Percentiles rank a stretch among this genome's conserved stretches.
phyloP scores from a whole-genome alignment of 202 grass and related monocot species.

The Dendrocalamus latiflorus region DNA sequence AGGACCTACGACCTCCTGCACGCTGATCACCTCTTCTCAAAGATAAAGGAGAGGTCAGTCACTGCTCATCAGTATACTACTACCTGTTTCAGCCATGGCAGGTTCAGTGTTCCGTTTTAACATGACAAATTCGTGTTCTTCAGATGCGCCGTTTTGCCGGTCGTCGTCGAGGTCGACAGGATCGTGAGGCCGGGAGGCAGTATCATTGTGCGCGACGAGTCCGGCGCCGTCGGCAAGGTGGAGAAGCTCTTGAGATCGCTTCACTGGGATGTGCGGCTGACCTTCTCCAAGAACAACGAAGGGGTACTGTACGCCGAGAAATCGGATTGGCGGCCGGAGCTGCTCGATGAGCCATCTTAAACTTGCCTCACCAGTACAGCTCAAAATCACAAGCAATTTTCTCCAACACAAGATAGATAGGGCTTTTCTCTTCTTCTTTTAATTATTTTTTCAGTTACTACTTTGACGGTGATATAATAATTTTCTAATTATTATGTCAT shows the following conservation, averaged over 20 bases:
- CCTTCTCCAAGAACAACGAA: constrained; percentile 64
- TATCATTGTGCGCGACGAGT: constrained; percentile 70
- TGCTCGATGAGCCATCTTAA: constrained; percentile 30
- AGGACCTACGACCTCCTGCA: constrained; percentile 89
- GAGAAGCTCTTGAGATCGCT: constrained; percentile 73
- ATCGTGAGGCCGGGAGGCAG: constrained; percentile 77
- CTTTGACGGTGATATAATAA: no score
- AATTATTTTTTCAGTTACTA: neutral
- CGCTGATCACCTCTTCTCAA: constrained; percentile 85
- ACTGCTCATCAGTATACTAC: neutral
- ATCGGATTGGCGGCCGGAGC: constrained; percentile 72
- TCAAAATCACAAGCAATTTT: neutral
- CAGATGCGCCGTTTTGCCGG: constrained; percentile 67
- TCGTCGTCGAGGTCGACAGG: constrained; percentile 79
- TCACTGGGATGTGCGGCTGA: constrained; percentile 69
- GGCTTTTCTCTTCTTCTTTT: neutral
- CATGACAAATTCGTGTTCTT: neutral
- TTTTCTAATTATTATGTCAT: no score
- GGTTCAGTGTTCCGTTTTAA: neutral
- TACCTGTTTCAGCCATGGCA: neutral
- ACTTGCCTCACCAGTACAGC: constrained; percentile 11
- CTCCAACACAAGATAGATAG: constrained; percentile 2
- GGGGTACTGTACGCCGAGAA: constrained; percentile 72
- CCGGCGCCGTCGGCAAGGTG: constrained; percentile 48
- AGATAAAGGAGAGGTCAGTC: constrained; percentile 70